Evolutionary conservation across 2,329 filamentous ascomycete genomes (phyloP).

Genomic region (Zymoseptoria passerinii): DNA sequence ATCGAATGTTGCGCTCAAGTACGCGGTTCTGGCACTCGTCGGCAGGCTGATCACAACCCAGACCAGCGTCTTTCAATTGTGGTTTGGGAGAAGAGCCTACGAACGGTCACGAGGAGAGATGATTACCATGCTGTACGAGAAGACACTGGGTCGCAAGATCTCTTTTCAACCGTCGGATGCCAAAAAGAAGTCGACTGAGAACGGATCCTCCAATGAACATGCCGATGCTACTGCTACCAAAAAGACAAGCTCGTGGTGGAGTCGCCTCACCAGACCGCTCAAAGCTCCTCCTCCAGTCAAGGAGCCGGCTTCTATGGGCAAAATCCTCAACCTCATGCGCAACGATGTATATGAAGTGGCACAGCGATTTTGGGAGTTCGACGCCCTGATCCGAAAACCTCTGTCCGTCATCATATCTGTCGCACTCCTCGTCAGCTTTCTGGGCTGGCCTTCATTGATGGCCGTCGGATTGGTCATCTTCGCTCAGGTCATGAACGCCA

Average conservation of each 20-base stretch:
- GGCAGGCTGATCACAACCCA: slow-evolving; percentile 57
- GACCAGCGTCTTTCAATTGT: slow-evolving; percentile 59
- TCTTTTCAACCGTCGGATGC: slow-evolving; percentile 21
- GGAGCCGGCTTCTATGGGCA: slow-evolving; percentile 71
- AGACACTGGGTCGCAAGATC: slow-evolving; percentile 61
- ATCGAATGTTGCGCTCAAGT: slow-evolving; percentile 53
- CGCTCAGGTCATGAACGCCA: slow-evolving; percentile 61
- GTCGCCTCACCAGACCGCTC: slow-evolving; percentile 1
- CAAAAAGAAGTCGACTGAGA: slow-evolving; percentile 3
- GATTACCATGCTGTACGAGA: slow-evolving; percentile 77
- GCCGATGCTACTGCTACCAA: slow-evolving; percentile 14
- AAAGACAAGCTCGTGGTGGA: slow-evolving; percentile 5
- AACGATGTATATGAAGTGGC: slow-evolving; percentile 73
- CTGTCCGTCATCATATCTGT: slow-evolving; percentile 67
- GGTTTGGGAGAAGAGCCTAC: slow-evolving; percentile 78
- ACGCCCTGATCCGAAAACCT: slow-evolving; percentile 65
- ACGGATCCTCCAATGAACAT: slow-evolving; percentile 11
- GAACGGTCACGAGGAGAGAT: slow-evolving; percentile 78
- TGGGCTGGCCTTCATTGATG: slow-evolving; percentile 72
- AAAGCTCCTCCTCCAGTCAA: slow-evolving; percentile 31
- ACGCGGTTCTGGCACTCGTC: slow-evolving; percentile 54
- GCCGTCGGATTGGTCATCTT: slow-evolving; percentile 51
- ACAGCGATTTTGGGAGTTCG: slow-evolving; percentile 79
- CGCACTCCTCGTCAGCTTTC: slow-evolving; percentile 64
- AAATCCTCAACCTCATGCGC: slow-evolving; percentile 81